These are phyloP conservation scores for Fistulina hepatica DNA, from an alignment of 1,284 basidiomycete genomes.

Conservation along the genomic window DNA sequence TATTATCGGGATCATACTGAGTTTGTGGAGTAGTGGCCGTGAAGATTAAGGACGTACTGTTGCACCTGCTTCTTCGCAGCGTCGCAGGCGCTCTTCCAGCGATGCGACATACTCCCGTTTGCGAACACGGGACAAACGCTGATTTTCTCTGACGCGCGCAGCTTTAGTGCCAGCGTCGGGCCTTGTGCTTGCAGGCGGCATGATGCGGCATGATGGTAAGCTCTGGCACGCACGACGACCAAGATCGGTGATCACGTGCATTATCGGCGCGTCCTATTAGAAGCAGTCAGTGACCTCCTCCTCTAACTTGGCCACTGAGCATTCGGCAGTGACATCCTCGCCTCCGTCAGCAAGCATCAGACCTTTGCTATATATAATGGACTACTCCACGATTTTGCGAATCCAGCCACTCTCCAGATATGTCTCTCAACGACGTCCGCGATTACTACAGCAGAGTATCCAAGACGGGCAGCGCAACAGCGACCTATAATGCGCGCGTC, in stretches of 20 bases:
- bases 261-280: neutral
- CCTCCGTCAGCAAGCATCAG: neutral
- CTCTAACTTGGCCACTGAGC: neutral
- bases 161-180: neutral
- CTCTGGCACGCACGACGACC: neutral
- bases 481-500: constrained; percentile 13
- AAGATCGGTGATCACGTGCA: neutral
- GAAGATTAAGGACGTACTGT: neutral
- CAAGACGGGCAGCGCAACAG: neutral
- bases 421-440: neutral
- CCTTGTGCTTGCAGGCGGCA: neutral
- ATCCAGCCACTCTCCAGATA: neutral
- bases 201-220: neutral
- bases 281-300: neutral
- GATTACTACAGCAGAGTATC: neutral
- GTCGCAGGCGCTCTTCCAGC: neutral
- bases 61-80: neutral
- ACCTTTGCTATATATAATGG: neutral
- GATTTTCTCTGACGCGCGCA: neutral
- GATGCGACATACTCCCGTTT: neutral
- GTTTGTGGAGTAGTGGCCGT: neutral
- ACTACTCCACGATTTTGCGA: neutral
- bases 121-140: neutral
- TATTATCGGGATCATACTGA: neutral
- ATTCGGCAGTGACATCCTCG: neutral